Percentiles rank a stretch among this genome's conserved stretches.
Conservation (phyloP, 1,284 basidiomycete genomes). For the Thelephora terrestris region DNA sequence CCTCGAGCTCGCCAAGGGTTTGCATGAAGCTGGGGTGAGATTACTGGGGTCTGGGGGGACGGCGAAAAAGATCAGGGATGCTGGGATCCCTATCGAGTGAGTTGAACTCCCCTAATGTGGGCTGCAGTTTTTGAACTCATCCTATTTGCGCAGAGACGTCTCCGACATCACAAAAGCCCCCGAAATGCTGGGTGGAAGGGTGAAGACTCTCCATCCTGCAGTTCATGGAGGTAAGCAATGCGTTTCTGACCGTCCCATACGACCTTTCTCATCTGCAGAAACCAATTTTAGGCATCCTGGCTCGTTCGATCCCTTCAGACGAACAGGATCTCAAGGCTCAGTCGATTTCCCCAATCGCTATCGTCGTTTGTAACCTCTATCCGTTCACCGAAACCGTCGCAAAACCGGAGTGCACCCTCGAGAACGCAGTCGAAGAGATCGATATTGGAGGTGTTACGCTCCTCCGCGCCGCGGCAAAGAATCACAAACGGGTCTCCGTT, state of each 20-base stretch:
- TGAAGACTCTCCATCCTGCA: conserved; percentile 98
- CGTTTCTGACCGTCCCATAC: background rate
- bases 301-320: conserved; percentile 81
- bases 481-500: conserved; percentile 90
- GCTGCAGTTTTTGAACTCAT: background rate
- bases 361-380: conserved; percentile 99
- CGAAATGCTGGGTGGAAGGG: conserved; percentile 98
- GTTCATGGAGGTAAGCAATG: conserved; percentile 81
- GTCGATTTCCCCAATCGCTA: conserved; percentile 80
- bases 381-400: conserved; percentile 91
- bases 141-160: conserved; percentile 64
- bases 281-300: conserved; percentile 67
- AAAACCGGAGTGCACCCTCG: conserved; percentile 82
- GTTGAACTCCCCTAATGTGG: conserved; percentile 21
- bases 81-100: conserved; percentile 85
- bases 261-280: background rate
- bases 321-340: conserved; percentile 74
- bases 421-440: conserved; percentile 94
- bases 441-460: conserved; percentile 99
- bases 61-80: conserved; percentile 94
- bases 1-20: conserved; percentile 80
- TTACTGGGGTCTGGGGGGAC: conserved; percentile 95
- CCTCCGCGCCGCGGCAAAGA: conserved; percentile 96
- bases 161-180: conserved; percentile 97
- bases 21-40: conserved; percentile 75